Evolutionary conservation across 2,329 filamentous ascomycete species (phyloP).

Genomic region (Pyrenophora tritici-repentis): DNA sequence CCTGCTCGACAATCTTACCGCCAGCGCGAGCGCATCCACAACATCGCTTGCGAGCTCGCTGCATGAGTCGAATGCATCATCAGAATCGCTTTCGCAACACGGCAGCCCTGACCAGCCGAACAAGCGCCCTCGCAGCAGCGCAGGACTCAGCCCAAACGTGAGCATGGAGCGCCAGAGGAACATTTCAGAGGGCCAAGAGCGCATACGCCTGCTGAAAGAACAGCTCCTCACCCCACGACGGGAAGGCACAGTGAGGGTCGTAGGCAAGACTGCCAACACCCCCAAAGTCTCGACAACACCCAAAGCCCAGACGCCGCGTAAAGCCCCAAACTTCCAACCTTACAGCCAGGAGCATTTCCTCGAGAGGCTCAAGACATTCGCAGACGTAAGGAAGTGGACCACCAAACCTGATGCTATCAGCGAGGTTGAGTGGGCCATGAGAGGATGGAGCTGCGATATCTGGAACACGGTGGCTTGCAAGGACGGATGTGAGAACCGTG

Average conservation of each 20-base stretch:
- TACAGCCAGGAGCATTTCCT: slow-evolving; percentile 84
- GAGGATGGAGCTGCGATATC: slow-evolving; percentile 81
- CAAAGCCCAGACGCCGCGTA: slow-evolving; percentile 35
- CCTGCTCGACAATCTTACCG: slow-evolving; percentile 59
- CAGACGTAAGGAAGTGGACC: slow-evolving; percentile 91
- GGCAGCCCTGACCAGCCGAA: slow-evolving; percentile 36
- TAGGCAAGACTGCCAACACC: slow-evolving; percentile 36
- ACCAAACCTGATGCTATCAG: slow-evolving; percentile 84
- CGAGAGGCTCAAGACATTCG: slow-evolving; percentile 80
- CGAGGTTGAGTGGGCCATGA: slow-evolving; percentile 93
- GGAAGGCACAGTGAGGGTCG: slow-evolving; percentile 37
- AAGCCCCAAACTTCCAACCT: slow-evolving; percentile 75
- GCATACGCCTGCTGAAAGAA: slow-evolving; percentile 39
- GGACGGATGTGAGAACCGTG: slow-evolving; percentile 79
- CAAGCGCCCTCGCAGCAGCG: slow-evolving; percentile 39
- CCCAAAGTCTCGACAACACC: slow-evolving; percentile 26
- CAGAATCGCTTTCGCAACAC: slow-evolving; percentile 30
- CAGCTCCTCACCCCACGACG: slow-evolving; percentile 38
- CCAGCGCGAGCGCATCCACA: slow-evolving; percentile 54
- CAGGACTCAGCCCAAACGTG: slow-evolving; percentile 17
- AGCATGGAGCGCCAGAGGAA: slow-evolving; percentile 34
- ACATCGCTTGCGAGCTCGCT: slow-evolving; percentile 42
- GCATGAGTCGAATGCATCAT: slow-evolving; percentile 46
- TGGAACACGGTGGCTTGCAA: slow-evolving; percentile 79
- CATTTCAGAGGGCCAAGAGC: slow-evolving; percentile 37